A percentile compares a stretch with the other conserved stretches of the same genome.
These are phyloP conservation scores for Ceratobasidium papillatum DNA, from an alignment of 1,284 basidiomycete species.

Conservation along the genomic window DNA sequence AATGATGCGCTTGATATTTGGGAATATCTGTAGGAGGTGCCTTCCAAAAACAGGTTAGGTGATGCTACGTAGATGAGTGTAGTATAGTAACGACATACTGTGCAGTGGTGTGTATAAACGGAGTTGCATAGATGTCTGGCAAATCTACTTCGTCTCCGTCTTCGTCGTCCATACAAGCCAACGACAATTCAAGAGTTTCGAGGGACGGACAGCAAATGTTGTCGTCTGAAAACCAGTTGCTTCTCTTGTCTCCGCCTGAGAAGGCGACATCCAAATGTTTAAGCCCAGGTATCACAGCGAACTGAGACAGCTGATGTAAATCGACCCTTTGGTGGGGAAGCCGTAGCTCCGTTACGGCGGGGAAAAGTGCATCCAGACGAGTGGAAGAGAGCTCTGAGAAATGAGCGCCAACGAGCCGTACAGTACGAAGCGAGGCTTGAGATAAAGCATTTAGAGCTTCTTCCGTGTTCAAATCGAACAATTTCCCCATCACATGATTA, in stretches of 20 bases:
- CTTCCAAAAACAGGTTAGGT: too few species aligned
- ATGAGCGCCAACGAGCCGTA: not conserved
- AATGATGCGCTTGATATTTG: not conserved
- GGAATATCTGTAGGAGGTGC: not conserved
- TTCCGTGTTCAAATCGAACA: not conserved
- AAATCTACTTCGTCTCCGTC: not conserved
- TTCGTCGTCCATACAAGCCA: not conserved
- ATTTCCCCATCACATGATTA: too few species aligned
- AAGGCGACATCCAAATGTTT: not conserved
- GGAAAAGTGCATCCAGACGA: not conserved
- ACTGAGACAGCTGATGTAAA: not conserved
- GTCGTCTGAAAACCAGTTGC: too few species aligned
- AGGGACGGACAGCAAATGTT: not conserved
- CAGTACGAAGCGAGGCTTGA: not conserved
- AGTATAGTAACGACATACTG: not conserved
- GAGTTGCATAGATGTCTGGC: not conserved
- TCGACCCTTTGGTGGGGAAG: not conserved
- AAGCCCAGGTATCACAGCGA: not conserved
- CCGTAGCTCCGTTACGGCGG: not conserved
- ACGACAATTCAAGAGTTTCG: not conserved
- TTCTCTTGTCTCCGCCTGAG: not conserved
- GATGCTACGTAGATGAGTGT: too few species aligned
- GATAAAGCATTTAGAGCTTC: not conserved
- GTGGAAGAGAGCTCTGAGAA: not conserved
- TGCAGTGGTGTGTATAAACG: not conserved